Evolutionary conservation across 2,329 filamentous ascomycete genomes (phyloP).

Genomic region (Penicillium sp.): DNA sequence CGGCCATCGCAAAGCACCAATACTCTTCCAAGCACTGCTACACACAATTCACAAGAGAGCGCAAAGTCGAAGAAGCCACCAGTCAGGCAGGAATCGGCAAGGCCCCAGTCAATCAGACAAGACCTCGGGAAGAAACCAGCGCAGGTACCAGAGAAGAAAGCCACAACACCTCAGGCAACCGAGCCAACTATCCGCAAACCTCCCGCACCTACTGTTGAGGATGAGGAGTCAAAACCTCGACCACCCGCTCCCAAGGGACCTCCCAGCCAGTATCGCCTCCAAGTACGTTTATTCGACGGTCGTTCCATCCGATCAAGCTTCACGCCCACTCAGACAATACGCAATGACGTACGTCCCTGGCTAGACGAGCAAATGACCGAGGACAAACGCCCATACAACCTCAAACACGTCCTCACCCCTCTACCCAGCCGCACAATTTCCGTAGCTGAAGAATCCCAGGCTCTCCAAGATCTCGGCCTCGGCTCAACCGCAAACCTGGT

Average conservation of each 20-base stretch:
- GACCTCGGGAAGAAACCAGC: conserved; percentile 71
- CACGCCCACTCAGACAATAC: conserved; percentile 66
- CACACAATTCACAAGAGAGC: not conserved
- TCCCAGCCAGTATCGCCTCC: conserved; percentile 64
- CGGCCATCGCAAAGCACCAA: conserved; percentile 11
- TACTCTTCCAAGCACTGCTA: conserved; percentile 50
- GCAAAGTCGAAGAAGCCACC: conserved; percentile 39
- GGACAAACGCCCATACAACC: conserved; percentile 72
- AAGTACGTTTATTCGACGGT: conserved; percentile 84
- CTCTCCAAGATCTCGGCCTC: conserved; percentile 72
- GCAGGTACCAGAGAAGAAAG: conserved; percentile 60
- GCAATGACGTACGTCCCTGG: conserved; percentile 74
- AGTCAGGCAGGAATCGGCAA: conserved; percentile 31
- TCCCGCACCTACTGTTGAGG: conserved; percentile 15
- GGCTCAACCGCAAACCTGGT: conserved; percentile 82
- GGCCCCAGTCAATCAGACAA: conserved; percentile 67
- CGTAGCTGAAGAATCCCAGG: conserved; percentile 73
- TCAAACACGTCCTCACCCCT: conserved; percentile 83
- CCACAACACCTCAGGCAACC: conserved; percentile 20
- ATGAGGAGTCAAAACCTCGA: conserved; percentile 22
- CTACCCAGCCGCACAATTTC: conserved; percentile 76
- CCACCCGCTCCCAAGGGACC: conserved; percentile 27
- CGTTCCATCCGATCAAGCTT: conserved; percentile 78
- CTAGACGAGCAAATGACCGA: conserved; percentile 69
- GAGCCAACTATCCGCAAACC: conserved; percentile 13